Conservation (phyloP, 768 basidiomycete species). For the Leccinum incarnatum region DNA sequence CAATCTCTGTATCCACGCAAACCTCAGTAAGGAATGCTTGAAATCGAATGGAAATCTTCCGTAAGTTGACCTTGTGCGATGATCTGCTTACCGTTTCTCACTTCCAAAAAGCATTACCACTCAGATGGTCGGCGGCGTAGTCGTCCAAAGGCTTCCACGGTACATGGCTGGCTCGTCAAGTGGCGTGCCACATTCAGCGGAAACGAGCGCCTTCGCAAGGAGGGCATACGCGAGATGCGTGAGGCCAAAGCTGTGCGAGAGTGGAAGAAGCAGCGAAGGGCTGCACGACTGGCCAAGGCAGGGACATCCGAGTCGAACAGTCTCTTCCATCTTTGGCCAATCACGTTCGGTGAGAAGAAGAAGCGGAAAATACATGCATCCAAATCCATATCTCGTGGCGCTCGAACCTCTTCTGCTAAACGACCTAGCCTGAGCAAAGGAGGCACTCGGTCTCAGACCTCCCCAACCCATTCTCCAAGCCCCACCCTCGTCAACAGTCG, state of each 20-base stretch:
- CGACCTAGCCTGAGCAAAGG: slow-evolving; percentile 1
- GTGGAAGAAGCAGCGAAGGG: slow-evolving; percentile 26
- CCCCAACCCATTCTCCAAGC: slow-evolving; percentile 17
- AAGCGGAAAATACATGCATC: slow-evolving; percentile 8
- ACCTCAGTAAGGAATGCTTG: slow-evolving; percentile 17
- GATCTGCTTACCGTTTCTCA: not conserved
- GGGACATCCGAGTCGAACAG: slow-evolving; percentile 5
- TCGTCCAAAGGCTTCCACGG: slow-evolving; percentile 50
- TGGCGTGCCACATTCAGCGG: slow-evolving; percentile 69
- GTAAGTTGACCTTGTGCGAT: slow-evolving; percentile 19
- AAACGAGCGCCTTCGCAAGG: slow-evolving; percentile 56
- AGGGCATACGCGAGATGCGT: slow-evolving; percentile 72
- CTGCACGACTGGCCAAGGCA: slow-evolving; percentile 18
- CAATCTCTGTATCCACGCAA: slow-evolving; percentile 4
- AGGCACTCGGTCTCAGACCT: slow-evolving; percentile 11
- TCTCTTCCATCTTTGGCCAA: slow-evolving; percentile 27
- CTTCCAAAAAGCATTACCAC: slow-evolving; percentile 28
- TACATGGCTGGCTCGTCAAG: slow-evolving; percentile 81
- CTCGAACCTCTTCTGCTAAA: slow-evolving; percentile 12
- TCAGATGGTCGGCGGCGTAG: slow-evolving; percentile 42
- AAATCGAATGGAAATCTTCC: slow-evolving; percentile 36
- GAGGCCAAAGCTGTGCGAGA: slow-evolving; percentile 43
- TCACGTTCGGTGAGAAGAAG: slow-evolving; percentile 23
- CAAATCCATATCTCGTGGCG: slow-evolving; percentile 2
- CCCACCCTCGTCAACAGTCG: slow-evolving; percentile 14